phyloP scores from a whole-genome alignment of 1,284 basidiomycete genomes.

The Fomitopsis betulina region DNA sequence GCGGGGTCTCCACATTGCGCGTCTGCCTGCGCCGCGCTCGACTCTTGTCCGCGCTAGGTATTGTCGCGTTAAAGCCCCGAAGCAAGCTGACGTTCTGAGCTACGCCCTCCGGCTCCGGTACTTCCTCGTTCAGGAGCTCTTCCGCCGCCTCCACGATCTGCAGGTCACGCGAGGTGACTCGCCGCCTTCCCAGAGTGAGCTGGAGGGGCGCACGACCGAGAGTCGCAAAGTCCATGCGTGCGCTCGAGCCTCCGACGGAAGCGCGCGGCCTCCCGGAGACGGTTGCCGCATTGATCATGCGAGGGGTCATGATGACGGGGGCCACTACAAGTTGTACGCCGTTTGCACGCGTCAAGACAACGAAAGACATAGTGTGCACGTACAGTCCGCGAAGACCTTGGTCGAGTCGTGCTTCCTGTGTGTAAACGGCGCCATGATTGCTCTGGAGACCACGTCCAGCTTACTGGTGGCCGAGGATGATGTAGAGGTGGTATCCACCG shows the following conservation, averaged over 20 bases:
- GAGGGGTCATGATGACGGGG: slow-evolving; percentile 86
- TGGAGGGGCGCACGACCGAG: slow-evolving; percentile 70
- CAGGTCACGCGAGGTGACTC: slow-evolving; percentile 77
- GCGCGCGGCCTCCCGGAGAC: slow-evolving; percentile 49
- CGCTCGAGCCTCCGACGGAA: slow-evolving; percentile 33
- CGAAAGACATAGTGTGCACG: slow-evolving; percentile 25
- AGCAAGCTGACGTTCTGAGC: slow-evolving; percentile 71
- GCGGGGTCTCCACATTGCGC: slow-evolving; percentile 75
- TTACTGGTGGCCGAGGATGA: slow-evolving; percentile 28
- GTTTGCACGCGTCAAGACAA: slow-evolving; percentile 1
- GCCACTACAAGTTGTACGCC: slow-evolving; percentile 54
- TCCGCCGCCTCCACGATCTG: slow-evolving; percentile 82
- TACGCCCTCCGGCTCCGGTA: slow-evolving; percentile 64
- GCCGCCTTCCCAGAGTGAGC: slow-evolving; percentile 57
- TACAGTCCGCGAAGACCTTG: slow-evolving; percentile 68
- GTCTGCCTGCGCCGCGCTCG: slow-evolving; percentile 73
- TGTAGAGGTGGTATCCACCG: slow-evolving; percentile 25
- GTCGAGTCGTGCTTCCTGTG: slow-evolving; percentile 65
- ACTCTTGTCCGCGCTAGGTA: slow-evolving; percentile 80
- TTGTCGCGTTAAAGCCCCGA: slow-evolving; percentile 87
- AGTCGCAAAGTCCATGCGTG: slow-evolving; percentile 63
- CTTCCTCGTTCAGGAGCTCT: slow-evolving; percentile 65
- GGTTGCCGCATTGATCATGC: slow-evolving; percentile 68
- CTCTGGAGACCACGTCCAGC: slow-evolving; percentile 60
- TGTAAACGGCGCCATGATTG: slow-evolving; percentile 61